Evolutionary conservation across 2,329 filamentous ascomycete species (phyloP), one percentile per base, ranked within the genome.

Genomic region (Paraphoma chrysanthemicola): DNA sequence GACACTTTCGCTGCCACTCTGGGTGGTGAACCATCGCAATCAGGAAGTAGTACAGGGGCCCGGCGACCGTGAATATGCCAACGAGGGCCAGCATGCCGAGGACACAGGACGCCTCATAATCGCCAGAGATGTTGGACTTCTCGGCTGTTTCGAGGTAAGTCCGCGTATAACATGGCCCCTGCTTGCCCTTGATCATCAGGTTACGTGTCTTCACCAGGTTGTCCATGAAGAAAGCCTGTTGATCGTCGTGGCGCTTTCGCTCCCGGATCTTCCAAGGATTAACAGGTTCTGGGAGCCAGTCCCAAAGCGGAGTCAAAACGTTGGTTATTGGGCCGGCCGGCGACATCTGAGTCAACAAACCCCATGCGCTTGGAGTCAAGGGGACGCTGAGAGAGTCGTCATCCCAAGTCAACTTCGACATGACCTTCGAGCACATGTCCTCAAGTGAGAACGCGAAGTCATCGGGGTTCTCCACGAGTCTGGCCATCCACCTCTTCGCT

Each of bases 311-410:
- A 3, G 83, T 85, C 41, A 85, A 51, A 4, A 85, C 79, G 56
- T 85, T 86, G n/a, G 83, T 85, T 59, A 86, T 82, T 1, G 83
- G 83, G 0, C 83, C 83, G 28, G 83, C 83, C 0, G 83, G 83
- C 1, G 83, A 85, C 83, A 86, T 86, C 51, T 85, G 83, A 4
- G 79, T 84, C 14, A 86, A 72, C 1, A 85, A 74, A n/a, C 83
- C 83, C 83, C 82, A 85, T 1, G 83, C 83, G 56, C 80, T 82
- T 46, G 79, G 79, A 9, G 79, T 83, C 57, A 81, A 80, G 59
- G 81, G 78, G 49, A 79, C 73, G 67, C 82, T 84, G 39, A 83
- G 65, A 42, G 70, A 73, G 6, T 80, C 76, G 51, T 85, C 81
- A 55, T 85, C 83, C 83, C 83, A 85, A 12, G 82, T 82, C 44